Base-by-base conservation (phyloP, 345 rosid species). In the Viola odorata region DNA sequence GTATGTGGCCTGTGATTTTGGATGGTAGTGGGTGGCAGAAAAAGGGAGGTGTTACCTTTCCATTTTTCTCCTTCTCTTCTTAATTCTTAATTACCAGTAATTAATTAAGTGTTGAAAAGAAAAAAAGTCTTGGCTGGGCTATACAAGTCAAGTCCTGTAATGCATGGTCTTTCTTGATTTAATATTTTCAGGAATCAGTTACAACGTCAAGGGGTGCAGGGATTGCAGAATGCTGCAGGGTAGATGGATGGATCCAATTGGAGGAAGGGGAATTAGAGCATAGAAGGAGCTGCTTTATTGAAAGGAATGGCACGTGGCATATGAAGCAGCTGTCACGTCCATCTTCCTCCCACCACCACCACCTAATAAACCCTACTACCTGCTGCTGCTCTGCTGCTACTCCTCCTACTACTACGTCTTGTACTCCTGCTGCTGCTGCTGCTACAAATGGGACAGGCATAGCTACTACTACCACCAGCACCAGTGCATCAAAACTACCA, bases 261-360 rank as follows among this genome's bases (percentile, higher is more conserved):
- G 83, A 76, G 14, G 84, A 75, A 58, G 60, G 67, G 17, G 86
- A 73, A 67, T 62, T 72, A 50, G 70, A 73, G 40, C 68, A 62
- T 5, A 76, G 72, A 57, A 73, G 62, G 45, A 71, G 38, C 32
- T 23, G 32, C 78, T 64, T 78, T 45, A 50, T 65, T 5, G 82
- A 63, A 62, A 84, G 76, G 84, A 86, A 84, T 70, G 75, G 76
- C 79, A 77, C 82, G 77, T 86, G 87, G 94, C 90, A 81, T 56
- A 77, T 72, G 86, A 73, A 73, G 83, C 88, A 78, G 55, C 42
- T 80, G 62, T 62, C 73, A 68, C 77, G 67, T 73, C 77, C 75
- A 63, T 77, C 74, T 72, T 66, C 69, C 59, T 61, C 73, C 74
- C 78, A 63, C 32, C 32, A 23, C 32, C 32, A 23, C 32, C 32